Conservation (phyloP, 345 rosid genomes). For the Punica granatum region DNA sequence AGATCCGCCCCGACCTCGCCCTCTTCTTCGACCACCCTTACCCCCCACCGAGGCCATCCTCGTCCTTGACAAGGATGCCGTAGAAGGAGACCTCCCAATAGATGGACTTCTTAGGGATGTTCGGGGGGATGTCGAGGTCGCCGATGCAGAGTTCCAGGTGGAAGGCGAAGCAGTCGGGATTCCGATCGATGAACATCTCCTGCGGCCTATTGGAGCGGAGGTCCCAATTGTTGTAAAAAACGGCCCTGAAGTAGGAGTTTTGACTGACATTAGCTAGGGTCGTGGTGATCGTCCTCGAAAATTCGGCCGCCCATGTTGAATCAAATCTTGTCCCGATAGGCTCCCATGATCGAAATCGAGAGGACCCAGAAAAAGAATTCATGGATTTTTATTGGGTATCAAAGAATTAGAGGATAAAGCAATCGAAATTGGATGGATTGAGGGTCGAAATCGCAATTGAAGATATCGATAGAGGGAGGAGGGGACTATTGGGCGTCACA, state of each 20-base stretch:
- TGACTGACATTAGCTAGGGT: slow-evolving; percentile 90
- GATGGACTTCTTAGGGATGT: too few species aligned
- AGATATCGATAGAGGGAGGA: too few species aligned
- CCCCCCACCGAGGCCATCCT: too few species aligned
- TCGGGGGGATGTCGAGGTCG: slow-evolving; percentile 63
- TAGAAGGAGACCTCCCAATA: too few species aligned
- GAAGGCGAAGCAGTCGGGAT: slow-evolving; percentile 79
- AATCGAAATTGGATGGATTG: too few species aligned
- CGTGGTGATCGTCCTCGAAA: slow-evolving; percentile 83
- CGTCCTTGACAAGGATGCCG: too few species aligned
- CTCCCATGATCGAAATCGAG: slow-evolving; percentile 37
- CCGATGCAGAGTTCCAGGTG: slow-evolving; percentile 98
- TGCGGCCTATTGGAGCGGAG: slow-evolving; percentile 18
- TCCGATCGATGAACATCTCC: slow-evolving; percentile 69
- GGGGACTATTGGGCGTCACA: too few species aligned
- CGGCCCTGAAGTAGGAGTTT: slow-evolving; percentile 74
- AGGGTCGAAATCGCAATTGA: too few species aligned
- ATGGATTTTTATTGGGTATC: neutral
- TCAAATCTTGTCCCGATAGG: slow-evolving; percentile 61
- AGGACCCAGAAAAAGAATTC: neutral
- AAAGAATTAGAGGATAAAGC: neutral
- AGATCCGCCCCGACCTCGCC: too few species aligned
- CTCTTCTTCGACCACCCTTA: too few species aligned
- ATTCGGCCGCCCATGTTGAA: slow-evolving; percentile 78
- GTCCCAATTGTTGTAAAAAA: slow-evolving; percentile 76